Base-by-base conservation (phyloP, 805 yeast genomes). In the Saccharomyces kudriavzevii region DNA sequence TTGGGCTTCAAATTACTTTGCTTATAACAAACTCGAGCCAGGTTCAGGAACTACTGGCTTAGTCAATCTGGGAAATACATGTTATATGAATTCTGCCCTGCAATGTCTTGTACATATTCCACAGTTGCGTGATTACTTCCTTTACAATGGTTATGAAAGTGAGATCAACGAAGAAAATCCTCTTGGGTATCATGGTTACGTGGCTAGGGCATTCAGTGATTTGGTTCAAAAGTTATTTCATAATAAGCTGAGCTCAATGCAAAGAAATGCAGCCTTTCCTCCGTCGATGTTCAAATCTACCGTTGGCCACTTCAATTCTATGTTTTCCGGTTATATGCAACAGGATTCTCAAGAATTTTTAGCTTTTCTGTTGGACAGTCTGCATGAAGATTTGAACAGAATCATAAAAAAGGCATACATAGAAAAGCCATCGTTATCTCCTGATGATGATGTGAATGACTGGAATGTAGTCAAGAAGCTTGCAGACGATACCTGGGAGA, bases 261-360 rank as follows among this genome's bases (percentile, higher is more conserved):
- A 52, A 10, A 52, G 52, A 59, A 22, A 58, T 62, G 51, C 68
- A 11, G 57, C 70, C 2, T 72, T 69, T 56, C 72, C 89, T 1
- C 97, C 98, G 1, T 72, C 87, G 45, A 87, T 83, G 30, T 90
- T 92, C 72, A 89, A 88, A 62, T 73, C 77, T 31, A 83, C 88
- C 0, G 77, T 92, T 31, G 98, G 97, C 0, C 78, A 84, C 56
- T 87, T 79, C 63, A 87, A 90, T 43, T 79, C 85, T 1, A 82
- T 88, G 82, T 94, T 94, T 73, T 78, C 87, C 0, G 96, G 94
- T 0, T 89, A 85, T 63, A 82, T 80, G 59, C 98, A 94, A 67
- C 98, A 92, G 65, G 99, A 92, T 66, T 89, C 97, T 0, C 98
- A 94, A 67, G 98, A 94, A 65, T 86, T 94, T 63, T 74, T 92